Percentiles rank a stretch among this genome's conserved stretches.
phyloP scores from a whole-genome alignment of 345 rosid species.

The Murraya paniculata region DNA sequence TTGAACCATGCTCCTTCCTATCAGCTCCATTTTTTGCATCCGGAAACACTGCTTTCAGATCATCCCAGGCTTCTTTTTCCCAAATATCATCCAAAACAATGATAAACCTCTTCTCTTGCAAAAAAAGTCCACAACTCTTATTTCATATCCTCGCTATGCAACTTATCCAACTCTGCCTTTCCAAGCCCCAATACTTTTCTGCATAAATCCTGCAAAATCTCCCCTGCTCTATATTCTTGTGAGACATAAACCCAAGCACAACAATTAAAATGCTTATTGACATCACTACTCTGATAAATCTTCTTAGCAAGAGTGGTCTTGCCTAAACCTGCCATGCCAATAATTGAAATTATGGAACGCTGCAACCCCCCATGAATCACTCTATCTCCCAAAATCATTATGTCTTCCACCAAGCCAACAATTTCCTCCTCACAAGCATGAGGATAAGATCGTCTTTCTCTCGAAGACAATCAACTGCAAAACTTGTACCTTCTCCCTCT shows the following conservation, averaged over 20 bases:
- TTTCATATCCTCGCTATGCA: constrained; percentile 20
- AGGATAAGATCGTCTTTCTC: constrained; percentile 23
- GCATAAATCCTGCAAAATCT: constrained; percentile 18
- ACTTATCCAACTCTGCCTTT: constrained; percentile 10
- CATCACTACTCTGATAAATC: constrained; percentile 17
- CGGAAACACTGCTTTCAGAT: constrained; percentile 11
- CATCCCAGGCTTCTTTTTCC: constrained; percentile 24
- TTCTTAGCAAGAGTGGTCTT: constrained; percentile 21
- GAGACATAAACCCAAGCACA: constrained; percentile 19
- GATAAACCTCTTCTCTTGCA: constrained; percentile 12
- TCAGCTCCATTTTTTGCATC: constrained; percentile 14
- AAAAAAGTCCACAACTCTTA: constrained; percentile 5
- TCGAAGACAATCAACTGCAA: neutral
- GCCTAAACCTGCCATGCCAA: constrained; percentile 20
- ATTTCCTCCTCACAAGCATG: constrained; percentile 18
- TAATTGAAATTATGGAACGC: constrained; percentile 14
- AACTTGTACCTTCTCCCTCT: neutral
- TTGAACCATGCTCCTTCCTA: constrained; percentile 25
- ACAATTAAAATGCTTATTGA: constrained; percentile 9
- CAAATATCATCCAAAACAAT: constrained; percentile 24
- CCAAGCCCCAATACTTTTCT: constrained; percentile 2
- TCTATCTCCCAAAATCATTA: constrained; percentile 1
- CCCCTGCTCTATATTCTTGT: constrained; percentile 6
- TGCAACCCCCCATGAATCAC: constrained; percentile 9
- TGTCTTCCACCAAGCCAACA: constrained; percentile 15